Percentiles rank a stretch among this genome's conserved stretches.
Conservation (phyloP, 805 yeast genomes). For the Schwanniomyces occidentalis region DNA sequence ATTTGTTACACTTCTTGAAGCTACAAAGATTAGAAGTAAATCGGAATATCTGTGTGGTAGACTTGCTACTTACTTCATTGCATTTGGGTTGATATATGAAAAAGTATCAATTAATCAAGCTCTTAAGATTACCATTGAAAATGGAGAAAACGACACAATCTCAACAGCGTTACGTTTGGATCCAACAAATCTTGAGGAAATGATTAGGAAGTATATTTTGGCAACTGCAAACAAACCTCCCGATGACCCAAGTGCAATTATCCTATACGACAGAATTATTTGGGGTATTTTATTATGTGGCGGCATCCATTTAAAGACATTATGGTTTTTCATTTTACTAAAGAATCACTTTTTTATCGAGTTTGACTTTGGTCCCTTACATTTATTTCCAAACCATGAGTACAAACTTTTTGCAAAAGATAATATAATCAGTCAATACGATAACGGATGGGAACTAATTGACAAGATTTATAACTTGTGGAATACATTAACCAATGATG, state of each 20-base stretch:
- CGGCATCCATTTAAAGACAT: constrained; percentile 39
- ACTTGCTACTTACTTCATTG: constrained; percentile 23
- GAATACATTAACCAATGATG: constrained; percentile 7
- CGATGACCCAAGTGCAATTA: constrained; percentile 38
- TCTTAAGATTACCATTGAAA: constrained; percentile 8
- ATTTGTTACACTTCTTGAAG: constrained; percentile 9
- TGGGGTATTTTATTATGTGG: constrained; percentile 47
- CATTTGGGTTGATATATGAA: constrained; percentile 24
- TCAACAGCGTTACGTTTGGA: constrained; percentile 11
- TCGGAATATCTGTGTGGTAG: constrained; percentile 21
- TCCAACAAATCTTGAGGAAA: constrained; percentile 22
- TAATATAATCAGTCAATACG: constrained; percentile 11
- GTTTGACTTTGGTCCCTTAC: constrained; percentile 22
- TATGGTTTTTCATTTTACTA: constrained; percentile 44
- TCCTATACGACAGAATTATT: constrained; percentile 37
- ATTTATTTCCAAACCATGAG: constrained; percentile 29
- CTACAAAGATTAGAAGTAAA: constrained; percentile 8
- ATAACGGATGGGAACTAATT: constrained; percentile 18
- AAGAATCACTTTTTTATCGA: constrained; percentile 25
- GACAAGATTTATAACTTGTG: constrained; percentile 13
- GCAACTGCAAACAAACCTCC: constrained; percentile 28
- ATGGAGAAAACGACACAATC: constrained; percentile 2
- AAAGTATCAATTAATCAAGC: constrained; percentile 13
- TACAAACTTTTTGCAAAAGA: constrained; percentile 14
- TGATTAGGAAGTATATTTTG: constrained; percentile 39